phyloP scores from a whole-genome alignment of 495 filamentous ascomycete species.

The Hyaloscypha finlandica region DNA sequence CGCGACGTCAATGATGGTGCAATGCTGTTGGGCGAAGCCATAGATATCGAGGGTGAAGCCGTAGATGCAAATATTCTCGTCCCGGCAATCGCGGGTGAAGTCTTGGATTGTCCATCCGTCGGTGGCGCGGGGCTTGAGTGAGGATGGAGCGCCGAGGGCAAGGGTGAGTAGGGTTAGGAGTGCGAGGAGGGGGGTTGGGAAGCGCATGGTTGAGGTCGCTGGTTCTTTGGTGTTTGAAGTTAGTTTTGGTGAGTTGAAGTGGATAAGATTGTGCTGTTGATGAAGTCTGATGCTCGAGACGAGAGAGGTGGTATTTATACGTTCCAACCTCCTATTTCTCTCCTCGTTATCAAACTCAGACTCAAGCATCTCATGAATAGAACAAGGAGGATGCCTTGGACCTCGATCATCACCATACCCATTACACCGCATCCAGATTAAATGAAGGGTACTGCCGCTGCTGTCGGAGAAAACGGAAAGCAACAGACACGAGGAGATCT shows the following conservation, averaged over 20 bases:
- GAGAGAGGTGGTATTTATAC: neutral
- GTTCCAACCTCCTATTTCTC: neutral
- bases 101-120: slow-evolving; percentile 5
- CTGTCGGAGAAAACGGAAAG: too few species aligned
- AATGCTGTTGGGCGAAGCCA: neutral
- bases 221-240: too few species aligned
- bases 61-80: slow-evolving; percentile 7
- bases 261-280: too few species aligned
- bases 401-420: too few species aligned
- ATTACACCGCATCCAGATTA: too few species aligned
- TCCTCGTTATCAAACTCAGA: neutral
- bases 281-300: neutral
- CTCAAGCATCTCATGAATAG: too few species aligned
- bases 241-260: too few species aligned
- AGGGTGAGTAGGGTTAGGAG: slow-evolving; percentile 2
- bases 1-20: slow-evolving; percentile 1
- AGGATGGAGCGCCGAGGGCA: slow-evolving; percentile 1
- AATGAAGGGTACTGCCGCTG: too few species aligned
- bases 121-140: neutral
- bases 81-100: slow-evolving; percentile 17
- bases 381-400: too few species aligned
- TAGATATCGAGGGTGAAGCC: slow-evolving; percentile 13
- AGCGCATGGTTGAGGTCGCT: neutral
- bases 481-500: too few species aligned
- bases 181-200: slow-evolving; percentile 3